Evolutionary conservation across 108 stramenopile genomes (phyloP).

Genomic region (Craspedostauros australis): DNA sequence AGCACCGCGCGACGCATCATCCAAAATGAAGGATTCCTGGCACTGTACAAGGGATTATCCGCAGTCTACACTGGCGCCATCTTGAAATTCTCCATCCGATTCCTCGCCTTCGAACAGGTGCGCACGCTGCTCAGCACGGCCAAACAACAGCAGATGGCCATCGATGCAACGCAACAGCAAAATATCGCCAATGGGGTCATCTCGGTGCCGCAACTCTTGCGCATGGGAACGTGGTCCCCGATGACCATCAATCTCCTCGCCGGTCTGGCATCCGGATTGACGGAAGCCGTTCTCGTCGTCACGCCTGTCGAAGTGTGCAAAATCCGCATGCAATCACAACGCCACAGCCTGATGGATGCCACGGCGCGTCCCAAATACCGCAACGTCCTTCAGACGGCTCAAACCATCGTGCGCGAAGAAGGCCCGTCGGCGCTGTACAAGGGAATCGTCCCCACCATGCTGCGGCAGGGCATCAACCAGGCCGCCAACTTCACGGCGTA

Average conservation of each 20-base stretch:
- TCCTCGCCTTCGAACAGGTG: conserved; percentile 91
- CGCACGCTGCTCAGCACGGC: conserved; percentile 22
- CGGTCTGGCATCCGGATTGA: conserved; percentile 85
- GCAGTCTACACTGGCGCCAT: conserved; percentile 93
- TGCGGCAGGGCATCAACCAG: conserved; percentile 98
- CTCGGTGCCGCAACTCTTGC: too few species aligned
- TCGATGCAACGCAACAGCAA: conserved; percentile 1
- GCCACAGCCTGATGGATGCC: conserved; percentile 84
- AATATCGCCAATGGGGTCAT: background rate
- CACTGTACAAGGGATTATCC: conserved; percentile 97
- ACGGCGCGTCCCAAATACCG: conserved; percentile 94
- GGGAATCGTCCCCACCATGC: conserved; percentile 91
- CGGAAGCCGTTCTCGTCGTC: conserved; percentile 68
- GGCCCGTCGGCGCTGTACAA: conserved; percentile 90
- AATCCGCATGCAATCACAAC: conserved; percentile 92
- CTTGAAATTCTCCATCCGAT: conserved; percentile 98
- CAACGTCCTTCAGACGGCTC: conserved; percentile 90
- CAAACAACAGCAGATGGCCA: too few species aligned
- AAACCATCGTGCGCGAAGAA: conserved; percentile 84
- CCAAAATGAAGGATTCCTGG: conserved; percentile 85
- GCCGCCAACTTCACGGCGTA: conserved; percentile 96
- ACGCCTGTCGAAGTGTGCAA: conserved; percentile 90
- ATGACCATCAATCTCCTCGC: too few species aligned
- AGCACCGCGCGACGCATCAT: conserved; percentile 83
- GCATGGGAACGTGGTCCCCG: too few species aligned